These are phyloP conservation scores for Leccinum truebloodii DNA, from an alignment of 768 basidiomycete species.

Conservation along the genomic window DNA sequence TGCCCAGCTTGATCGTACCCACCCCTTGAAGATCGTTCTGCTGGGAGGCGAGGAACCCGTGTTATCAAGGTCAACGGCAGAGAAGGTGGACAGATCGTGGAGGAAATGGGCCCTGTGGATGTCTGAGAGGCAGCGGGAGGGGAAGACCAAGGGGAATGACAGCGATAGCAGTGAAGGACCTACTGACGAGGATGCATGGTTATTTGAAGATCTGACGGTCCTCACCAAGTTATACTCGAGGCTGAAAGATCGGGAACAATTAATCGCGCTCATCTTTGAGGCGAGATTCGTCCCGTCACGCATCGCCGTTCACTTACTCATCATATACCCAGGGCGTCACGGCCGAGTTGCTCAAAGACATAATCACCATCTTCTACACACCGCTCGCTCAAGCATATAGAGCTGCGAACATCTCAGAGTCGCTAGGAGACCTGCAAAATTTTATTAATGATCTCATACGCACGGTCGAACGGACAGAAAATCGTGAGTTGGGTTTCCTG, in stretches of 20 bases:
- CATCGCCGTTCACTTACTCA: constrained; percentile 4
- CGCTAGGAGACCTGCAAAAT: constrained; percentile 84
- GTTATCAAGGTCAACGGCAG: constrained; percentile 76
- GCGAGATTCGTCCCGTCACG: constrained; percentile 40
- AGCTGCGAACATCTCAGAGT: constrained; percentile 96
- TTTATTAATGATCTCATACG: constrained; percentile 94
- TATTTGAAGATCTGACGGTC: constrained; percentile 88
- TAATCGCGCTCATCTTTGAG: constrained; percentile 95
- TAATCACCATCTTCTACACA: constrained; percentile 97
- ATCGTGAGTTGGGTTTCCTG: constrained; percentile 54
- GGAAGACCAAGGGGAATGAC: constrained; percentile 13
- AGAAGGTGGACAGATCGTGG: constrained; percentile 75
- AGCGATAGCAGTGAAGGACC: constrained; percentile 96
- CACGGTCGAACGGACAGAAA: constrained; percentile 91
- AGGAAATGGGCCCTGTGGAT: constrained; percentile 79
- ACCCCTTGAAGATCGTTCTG: constrained; percentile 78
- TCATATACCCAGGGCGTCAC: constrained; percentile 72
- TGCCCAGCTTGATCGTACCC: constrained; percentile 71
- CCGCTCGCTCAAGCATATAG: constrained; percentile 97
- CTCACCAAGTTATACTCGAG: constrained; percentile 77
- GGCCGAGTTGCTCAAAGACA: constrained; percentile 93
- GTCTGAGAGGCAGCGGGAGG: constrained; percentile 55
- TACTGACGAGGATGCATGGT: constrained; percentile 92
- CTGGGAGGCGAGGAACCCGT: constrained; percentile 75
- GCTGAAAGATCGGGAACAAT: constrained; percentile 84